Conservation (phyloP, 192 early-diverging fungal genomes). For the Lunasporangiospora selenospora region DNA sequence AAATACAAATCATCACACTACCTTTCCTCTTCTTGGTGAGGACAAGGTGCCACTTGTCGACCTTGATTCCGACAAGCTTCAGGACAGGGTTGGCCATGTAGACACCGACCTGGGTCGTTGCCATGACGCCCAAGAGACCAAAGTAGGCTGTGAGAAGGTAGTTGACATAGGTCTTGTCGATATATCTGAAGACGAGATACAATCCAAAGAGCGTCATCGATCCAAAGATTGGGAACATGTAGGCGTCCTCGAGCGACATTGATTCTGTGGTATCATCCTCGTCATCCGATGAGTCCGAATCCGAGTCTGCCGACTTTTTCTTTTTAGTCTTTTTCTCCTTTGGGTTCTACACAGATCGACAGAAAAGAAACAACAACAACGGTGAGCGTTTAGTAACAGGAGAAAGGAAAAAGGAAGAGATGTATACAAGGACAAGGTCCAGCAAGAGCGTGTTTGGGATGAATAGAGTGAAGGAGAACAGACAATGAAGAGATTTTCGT, state of each 20-base stretch:
- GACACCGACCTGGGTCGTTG: conserved; percentile 68
- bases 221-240: conserved; percentile 93
- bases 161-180: conserved; percentile 88
- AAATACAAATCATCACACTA: conserved; percentile 15
- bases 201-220: conserved; percentile 81
- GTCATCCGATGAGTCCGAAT: conserved; percentile 72
- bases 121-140: conserved; percentile 80
- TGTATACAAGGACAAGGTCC: too few relatives aligned
- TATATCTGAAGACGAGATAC: conserved; percentile 87
- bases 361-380: too few relatives aligned
- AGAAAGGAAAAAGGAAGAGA: too few relatives aligned
- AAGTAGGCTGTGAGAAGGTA: conserved; percentile 87
- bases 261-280: conserved; percentile 73
- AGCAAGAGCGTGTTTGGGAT: too few relatives aligned
- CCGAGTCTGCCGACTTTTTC: conserved; percentile 34
- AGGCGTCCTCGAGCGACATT: conserved; percentile 87
- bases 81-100: conserved; percentile 52
- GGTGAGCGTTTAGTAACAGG: too few relatives aligned
- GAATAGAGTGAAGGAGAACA: conserved; percentile 29
- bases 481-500: too few relatives aligned
- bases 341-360: conserved; percentile 46
- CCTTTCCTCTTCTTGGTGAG: conserved; percentile 73
- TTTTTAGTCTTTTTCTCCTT: conserved; percentile 49
- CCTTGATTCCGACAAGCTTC: conserved; percentile 50
- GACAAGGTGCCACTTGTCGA: conserved; percentile 77